Conservation (phyloP, 805 yeast genomes). For the Alloascoidea africana region DNA sequence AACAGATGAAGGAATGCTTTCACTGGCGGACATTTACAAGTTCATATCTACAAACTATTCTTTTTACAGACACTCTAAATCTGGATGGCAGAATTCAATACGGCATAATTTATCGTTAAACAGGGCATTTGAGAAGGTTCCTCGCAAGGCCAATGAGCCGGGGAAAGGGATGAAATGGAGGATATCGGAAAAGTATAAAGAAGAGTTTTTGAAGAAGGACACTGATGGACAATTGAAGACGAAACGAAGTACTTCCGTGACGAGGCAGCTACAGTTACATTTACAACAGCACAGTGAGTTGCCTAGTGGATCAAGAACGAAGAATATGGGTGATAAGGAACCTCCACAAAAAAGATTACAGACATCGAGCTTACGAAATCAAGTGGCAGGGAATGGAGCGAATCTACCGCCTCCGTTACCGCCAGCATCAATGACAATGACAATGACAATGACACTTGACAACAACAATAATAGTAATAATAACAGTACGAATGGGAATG, state of each 20-base stretch:
- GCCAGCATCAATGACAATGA: too few relatives aligned
- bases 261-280: constrained; percentile 5
- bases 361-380: neutral
- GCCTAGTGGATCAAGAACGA: constrained; percentile 1
- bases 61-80: constrained; percentile 77
- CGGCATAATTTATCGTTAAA: constrained; percentile 89
- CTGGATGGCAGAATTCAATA: constrained; percentile 98
- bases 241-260: constrained; percentile 7
- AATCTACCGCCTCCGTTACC: too few relatives aligned
- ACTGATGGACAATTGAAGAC: constrained; percentile 35
- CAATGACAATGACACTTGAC: too few relatives aligned
- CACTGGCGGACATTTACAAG: constrained; percentile 80
- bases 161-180: constrained; percentile 99
- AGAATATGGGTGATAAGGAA: neutral
- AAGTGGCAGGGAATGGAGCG: neutral
- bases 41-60: constrained; percentile 86
- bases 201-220: constrained; percentile 73
- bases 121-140: constrained; percentile 96
- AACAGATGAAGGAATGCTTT: constrained; percentile 73
- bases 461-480: constrained; percentile 6
- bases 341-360: too few relatives aligned
- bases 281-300: constrained; percentile 5
- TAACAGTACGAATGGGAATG: constrained; percentile 4
- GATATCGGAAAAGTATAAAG: constrained; percentile 69
- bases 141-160: constrained; percentile 89